phyloP scores from a whole-genome alignment of 495 filamentous ascomycete genomes.

The Ramalina intermedia region DNA sequence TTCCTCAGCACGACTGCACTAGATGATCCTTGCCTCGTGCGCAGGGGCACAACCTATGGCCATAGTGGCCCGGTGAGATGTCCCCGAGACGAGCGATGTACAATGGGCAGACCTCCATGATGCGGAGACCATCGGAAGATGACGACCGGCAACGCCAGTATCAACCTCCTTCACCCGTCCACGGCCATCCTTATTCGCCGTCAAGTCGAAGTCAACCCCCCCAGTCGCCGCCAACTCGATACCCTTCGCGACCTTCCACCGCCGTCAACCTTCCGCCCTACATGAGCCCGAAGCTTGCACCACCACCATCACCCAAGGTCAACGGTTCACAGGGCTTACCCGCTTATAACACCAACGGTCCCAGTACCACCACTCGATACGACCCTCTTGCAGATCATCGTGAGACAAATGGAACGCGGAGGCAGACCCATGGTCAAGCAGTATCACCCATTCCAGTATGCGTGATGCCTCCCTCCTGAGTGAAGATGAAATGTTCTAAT shows the following conservation, averaged over 20 bases:
- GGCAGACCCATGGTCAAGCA: conserved; percentile 17
- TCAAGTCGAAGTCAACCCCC: conserved; percentile 12
- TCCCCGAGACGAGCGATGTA: not conserved
- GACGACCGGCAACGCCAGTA: conserved; percentile 20
- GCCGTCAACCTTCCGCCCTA: conserved; percentile 9
- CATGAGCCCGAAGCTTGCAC: conserved; percentile 13
- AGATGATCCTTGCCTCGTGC: not conserved
- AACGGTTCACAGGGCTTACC: conserved; percentile 9
- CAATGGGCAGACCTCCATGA: conserved; percentile 6
- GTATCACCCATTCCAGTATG: conserved; percentile 26
- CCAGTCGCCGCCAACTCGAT: conserved; percentile 11
- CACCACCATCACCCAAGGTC: conserved; percentile 14
- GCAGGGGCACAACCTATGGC: not conserved
- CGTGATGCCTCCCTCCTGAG: conserved; percentile 4
- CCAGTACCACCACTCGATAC: conserved; percentile 26
- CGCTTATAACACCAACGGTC: not conserved
- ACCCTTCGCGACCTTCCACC: conserved; percentile 13
- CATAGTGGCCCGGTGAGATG: not conserved
- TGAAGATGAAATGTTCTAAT: not conserved
- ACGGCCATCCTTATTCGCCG: conserved; percentile 12
- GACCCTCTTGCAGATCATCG: conserved; percentile 31
- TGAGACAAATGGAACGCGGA: conserved; percentile 18
- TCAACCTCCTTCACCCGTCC: conserved; percentile 13
- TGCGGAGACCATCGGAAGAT: conserved; percentile 15
- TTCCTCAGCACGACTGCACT: no score